These are phyloP conservation scores for Suillus plorans DNA, from an alignment of 768 basidiomycete genomes.

Conservation along the genomic window DNA sequence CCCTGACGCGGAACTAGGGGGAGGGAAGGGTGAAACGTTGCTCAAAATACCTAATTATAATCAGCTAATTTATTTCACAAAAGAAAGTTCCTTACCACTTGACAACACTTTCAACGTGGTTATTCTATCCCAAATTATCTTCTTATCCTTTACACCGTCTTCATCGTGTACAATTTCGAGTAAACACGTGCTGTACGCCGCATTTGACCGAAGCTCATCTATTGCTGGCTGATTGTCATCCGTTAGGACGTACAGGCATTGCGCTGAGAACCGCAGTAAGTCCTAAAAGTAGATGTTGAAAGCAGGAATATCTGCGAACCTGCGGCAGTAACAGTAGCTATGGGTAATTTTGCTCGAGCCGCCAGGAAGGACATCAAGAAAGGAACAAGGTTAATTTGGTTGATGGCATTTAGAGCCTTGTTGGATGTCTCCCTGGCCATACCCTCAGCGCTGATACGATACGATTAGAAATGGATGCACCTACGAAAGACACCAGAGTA, in stretches of 20 bases:
- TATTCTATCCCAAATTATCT: constrained; percentile 45
- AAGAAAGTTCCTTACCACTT: constrained; percentile 51
- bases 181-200: constrained; percentile 62
- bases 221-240: constrained; percentile 85
- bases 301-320: constrained; percentile 43
- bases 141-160: constrained; percentile 35
- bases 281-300: not conserved
- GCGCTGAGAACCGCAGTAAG: constrained; percentile 48
- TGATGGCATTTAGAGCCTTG: constrained; percentile 87
- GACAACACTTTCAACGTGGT: constrained; percentile 64
- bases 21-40: constrained; percentile 75
- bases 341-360: constrained; percentile 64
- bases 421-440: constrained; percentile 81
- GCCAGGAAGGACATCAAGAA: constrained; percentile 91
- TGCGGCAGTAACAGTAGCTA: constrained; percentile 75
- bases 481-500: constrained; percentile 94
- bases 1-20: constrained; percentile 58
- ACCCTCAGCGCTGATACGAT: constrained; percentile 17
- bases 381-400: constrained; percentile 72
- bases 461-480: constrained; percentile 33
- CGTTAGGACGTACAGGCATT: constrained; percentile 89
- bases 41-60: constrained; percentile 60
- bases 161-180: constrained; percentile 54
- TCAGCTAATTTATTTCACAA: not conserved
- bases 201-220: constrained; percentile 59